Evolutionary conservation across 192 early-diverging fungal genomes (phyloP).

Genomic region (Coemansia sp.): DNA sequence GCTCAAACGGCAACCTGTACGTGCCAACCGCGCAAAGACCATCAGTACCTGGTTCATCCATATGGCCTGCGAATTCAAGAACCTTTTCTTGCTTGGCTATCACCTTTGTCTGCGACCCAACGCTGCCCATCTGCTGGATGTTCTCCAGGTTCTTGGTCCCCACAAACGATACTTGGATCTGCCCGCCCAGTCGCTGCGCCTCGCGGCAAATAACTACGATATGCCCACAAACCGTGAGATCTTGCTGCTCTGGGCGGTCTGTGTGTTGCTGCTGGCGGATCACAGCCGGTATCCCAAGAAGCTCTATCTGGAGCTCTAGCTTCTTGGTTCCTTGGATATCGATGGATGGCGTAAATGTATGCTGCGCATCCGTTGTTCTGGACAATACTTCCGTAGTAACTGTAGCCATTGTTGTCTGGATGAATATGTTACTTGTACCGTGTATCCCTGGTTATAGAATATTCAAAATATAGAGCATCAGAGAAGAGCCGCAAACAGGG

Average conservation of each 20-base stretch:
- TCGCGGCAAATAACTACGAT: slow-evolving; percentile 12
- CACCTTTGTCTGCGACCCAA: background rate
- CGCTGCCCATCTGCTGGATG: slow-evolving; percentile 17
- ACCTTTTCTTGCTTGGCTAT: background rate
- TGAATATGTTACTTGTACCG: too few relatives aligned
- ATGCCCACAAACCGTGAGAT: slow-evolving; percentile 6
- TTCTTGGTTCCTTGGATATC: slow-evolving; percentile 8
- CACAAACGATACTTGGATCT: background rate
- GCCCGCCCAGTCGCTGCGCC: slow-evolving; percentile 2
- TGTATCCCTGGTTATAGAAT: too few relatives aligned
- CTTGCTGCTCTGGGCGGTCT: background rate
- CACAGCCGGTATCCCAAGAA: slow-evolving; percentile 6
- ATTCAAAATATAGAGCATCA: too few relatives aligned
- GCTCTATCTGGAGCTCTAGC: slow-evolving; percentile 16
- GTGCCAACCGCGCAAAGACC: slow-evolving; percentile 1
- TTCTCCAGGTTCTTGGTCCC: slow-evolving; percentile 15
- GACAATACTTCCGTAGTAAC: background rate
- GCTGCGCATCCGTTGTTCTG: background rate
- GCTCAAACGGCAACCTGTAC: slow-evolving; percentile 29
- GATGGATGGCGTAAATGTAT: background rate
- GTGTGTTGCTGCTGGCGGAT: slow-evolving; percentile 1
- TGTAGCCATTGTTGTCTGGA: background rate
- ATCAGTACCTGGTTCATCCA: background rate
- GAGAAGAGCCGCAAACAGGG: too few relatives aligned
- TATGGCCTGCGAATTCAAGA: too few relatives aligned